Evolutionary conservation across 2,329 filamentous ascomycete species (phyloP).

Genomic region (Alternaria panax): DNA sequence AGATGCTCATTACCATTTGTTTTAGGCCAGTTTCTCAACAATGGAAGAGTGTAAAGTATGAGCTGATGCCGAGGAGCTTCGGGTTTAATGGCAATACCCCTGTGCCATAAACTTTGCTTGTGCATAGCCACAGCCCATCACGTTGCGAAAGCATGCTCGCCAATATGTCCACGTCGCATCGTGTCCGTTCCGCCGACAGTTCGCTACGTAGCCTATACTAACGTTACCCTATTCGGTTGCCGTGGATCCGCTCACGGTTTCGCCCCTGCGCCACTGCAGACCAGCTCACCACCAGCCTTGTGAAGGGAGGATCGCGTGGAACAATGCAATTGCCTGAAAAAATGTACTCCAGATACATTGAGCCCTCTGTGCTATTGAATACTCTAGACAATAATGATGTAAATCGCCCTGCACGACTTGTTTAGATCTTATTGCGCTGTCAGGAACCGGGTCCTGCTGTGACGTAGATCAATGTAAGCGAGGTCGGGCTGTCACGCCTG

Average conservation of each 20-base stretch:
- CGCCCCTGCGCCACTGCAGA: slow-evolving; percentile 7
- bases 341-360: slow-evolving; percentile 18
- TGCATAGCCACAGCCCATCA: not conserved
- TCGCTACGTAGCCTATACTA: not conserved
- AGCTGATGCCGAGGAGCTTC: not conserved
- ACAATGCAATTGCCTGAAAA: slow-evolving; percentile 15
- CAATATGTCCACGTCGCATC: not conserved
- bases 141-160: not conserved
- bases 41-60: not conserved
- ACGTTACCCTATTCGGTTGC: not conserved
- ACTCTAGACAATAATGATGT: slow-evolving; percentile 28
- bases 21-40: not conserved
- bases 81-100: not conserved
- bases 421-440: slow-evolving; percentile 11
- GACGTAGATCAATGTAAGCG: slow-evolving; percentile 17
- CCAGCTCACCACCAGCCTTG: slow-evolving; percentile 11
- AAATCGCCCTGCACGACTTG: slow-evolving; percentile 12
- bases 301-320: slow-evolving; percentile 22
- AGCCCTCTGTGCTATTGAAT: slow-evolving; percentile 19
- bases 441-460: slow-evolving; percentile 18
- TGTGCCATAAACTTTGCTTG: not conserved
- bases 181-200: not conserved
- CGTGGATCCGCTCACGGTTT: not conserved
- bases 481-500: slow-evolving; percentile 16
- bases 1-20: not conserved